Base-by-base conservation (phyloP, 495 filamentous ascomycete genomes). In the Xylaria longipes region DNA sequence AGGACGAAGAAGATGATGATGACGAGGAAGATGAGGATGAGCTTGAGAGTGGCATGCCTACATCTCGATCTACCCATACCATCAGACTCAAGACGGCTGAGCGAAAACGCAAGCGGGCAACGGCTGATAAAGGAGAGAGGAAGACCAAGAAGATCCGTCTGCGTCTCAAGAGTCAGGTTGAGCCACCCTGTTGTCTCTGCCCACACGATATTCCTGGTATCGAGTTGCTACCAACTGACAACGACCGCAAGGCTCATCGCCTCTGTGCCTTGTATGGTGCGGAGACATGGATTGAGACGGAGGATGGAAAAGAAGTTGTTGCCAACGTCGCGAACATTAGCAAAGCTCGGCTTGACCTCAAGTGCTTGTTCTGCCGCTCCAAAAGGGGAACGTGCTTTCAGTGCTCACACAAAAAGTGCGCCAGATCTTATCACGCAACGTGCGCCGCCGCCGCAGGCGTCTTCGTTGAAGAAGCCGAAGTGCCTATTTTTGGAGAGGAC, bases 331-430 rank as follows among this genome's bases (percentile, higher is more conserved):
- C 89, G 25, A 87, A 87, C 68, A 94, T 98, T 77, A 89, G 93
- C 74, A 97, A 96, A 81, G 94, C 90, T 69, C 91, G 96, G 14
- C 81, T 96, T 75, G 94, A 96, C 11, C 89, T 98, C 69, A 97
- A 95, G 79, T 99, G 96, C 81, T 89, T 95, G 62, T 97, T 94
- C 80, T 99, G 96, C 78, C 93, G 94, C 45, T 95, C 93, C 60
- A 96, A 94, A 78, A 94, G 91, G 71, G 96, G 96, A 35, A 92
- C 94, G 20, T 97, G 95, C 81, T 97, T 99, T 84, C 96, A 99
- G 80, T 99, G 96, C 83, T 96, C 94, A 8, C 90, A 91, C 69
- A 96, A 94, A 85, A 98, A 97, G 80, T 99, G 96, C 79, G 92
- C 92, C 31, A 86, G 95, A 71, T 91, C 97, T 3, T 99, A 97